A percentile compares a stretch with the other conserved stretches of the same genome.
Conservation (phyloP, 1,284 basidiomycete species). For the Mycena citricolor region DNA sequence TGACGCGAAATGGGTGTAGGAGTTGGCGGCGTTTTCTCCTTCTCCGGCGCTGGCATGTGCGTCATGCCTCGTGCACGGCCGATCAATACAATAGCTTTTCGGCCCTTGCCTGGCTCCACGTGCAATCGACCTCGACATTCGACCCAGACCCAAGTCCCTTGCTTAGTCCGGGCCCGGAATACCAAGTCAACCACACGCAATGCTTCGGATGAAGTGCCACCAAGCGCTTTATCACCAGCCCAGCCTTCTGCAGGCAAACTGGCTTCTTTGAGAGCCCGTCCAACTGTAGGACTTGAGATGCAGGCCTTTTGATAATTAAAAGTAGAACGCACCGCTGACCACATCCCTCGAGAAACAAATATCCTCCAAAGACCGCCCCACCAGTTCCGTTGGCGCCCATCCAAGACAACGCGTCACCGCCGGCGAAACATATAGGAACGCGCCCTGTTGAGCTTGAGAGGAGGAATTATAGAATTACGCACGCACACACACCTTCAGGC, state of each 20-base stretch:
- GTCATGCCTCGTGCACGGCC: constrained; percentile 70
- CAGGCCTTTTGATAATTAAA: too few species aligned
- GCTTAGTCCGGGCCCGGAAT: constrained; percentile 34
- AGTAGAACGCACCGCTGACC: constrained; percentile 38
- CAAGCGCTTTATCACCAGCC: neutral
- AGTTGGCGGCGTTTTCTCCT: neutral
- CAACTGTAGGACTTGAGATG: constrained; percentile 4
- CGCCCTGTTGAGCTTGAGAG: too few species aligned
- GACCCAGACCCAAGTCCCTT: constrained; percentile 78
- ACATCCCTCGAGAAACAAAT: constrained; percentile 88
- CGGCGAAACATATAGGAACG: constrained; percentile 89
- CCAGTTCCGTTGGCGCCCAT: constrained; percentile 79
- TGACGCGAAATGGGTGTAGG: too few species aligned
- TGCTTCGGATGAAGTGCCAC: constrained; percentile 5
- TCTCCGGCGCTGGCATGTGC: constrained; percentile 24
- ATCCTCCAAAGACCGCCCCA: constrained; percentile 75
- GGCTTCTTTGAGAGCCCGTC: constrained; percentile 83
- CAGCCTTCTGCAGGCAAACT: constrained; percentile 16
- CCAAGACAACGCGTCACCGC: constrained; percentile 75
- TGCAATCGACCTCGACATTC: constrained; percentile 85
- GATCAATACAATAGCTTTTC: constrained; percentile 85
- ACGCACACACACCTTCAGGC: constrained; percentile 59
- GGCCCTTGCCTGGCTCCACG: constrained; percentile 85
- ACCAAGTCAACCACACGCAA: constrained; percentile 25
- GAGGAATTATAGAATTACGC: neutral